Evolutionary conservation across 208 protist genomes (phyloP).

Genomic region (Trichomonas gallinae): DNA sequence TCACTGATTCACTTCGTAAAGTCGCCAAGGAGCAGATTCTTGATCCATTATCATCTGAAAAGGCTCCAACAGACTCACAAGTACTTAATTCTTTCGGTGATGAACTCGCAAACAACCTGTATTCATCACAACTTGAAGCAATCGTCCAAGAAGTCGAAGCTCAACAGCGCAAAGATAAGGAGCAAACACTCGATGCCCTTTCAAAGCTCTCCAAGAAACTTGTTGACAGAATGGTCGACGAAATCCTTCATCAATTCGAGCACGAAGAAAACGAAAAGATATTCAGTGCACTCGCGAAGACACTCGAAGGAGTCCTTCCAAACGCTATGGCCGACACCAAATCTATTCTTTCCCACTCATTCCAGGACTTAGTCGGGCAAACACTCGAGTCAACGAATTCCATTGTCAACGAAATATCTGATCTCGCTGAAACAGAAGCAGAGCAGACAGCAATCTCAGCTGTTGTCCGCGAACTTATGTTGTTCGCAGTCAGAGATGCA

Average conservation of each 20-base stretch:
- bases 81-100: background rate
- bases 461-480: background rate
- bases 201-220: background rate
- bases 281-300: background rate
- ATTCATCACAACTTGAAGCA: background rate
- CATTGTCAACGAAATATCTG: background rate
- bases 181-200: background rate
- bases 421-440: background rate
- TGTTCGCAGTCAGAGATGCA: background rate
- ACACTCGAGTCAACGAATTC: background rate
- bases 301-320: background rate
- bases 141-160: background rate
- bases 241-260: background rate
- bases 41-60: background rate
- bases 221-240: background rate
- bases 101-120: background rate
- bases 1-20: background rate
- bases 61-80: background rate
- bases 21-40: background rate
- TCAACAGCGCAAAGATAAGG: background rate
- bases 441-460: background rate
- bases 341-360: background rate
- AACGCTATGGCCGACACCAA: background rate
- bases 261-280: background rate
- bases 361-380: background rate